Base-by-base conservation (phyloP, 192 early-diverging fungal species). In the Gamsiella multidivaricata region DNA sequence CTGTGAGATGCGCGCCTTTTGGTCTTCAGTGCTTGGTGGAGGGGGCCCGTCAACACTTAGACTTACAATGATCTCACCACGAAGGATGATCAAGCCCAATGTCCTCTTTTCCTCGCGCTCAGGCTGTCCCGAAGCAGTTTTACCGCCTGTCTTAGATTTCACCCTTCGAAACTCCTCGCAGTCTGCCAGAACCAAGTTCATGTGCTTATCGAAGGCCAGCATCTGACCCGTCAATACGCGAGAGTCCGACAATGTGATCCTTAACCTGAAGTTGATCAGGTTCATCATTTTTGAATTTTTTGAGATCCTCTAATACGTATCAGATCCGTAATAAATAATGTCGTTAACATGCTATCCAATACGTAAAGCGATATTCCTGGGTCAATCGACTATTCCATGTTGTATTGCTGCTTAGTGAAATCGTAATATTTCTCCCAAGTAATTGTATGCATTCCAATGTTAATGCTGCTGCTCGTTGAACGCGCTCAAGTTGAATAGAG, bases 141-240 rank as follows among this genome's bases (percentile, higher is more conserved):
- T 84, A 26, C 62, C 50, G 39, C 67, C 82, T 42, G 83, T 88
- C 80, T 95, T 95, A 18, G 87, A 72, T 66, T 95, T 97, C 59
- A 98, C 85, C 60, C 89, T 92, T 45, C 98, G 89, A 74, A 96
- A 96, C 81, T 99, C 98, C 80, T 99, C 94, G 85, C 94, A 96
- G 81, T 99, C 98, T 25, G 95, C 87, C 23, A 99, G 87, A 15
- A 99, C 98, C 53, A 99, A 86, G 74, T 99, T 99, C 98, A 99
- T 99, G 81, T 99, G 94, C 80, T 97, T 97, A 85, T 99, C 98
- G 69, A 99, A 99, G 22, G 98, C 98, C 41, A 99, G 86, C 97
- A 99, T 98, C 73, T 98, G 95, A 26, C 98, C 98, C 6, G 97
- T 91, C 66, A 99, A 82, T 9, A 92, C 92, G 51, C 98, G 91